Percentiles rank a stretch among this genome's conserved stretches.
phyloP scores from a whole-genome alignment of 352 stramenopile genomes.

The Globisporangium splendens region DNA sequence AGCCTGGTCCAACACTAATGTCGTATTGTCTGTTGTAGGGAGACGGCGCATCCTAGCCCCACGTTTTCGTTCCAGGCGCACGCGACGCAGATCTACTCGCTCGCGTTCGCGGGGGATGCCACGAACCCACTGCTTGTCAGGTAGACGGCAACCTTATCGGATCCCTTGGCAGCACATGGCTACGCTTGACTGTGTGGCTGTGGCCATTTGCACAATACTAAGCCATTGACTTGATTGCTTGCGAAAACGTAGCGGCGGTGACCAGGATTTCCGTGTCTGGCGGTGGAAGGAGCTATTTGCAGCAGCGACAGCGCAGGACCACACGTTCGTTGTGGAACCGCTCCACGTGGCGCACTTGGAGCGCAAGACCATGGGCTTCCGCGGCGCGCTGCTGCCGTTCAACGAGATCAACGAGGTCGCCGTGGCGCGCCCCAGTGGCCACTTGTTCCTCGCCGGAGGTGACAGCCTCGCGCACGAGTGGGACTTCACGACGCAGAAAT shows the following conservation, averaged over 20 bases:
- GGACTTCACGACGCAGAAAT: constrained; percentile 46
- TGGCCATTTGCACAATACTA: too few species aligned
- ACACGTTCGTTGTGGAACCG: constrained; percentile 21
- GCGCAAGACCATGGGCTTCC: constrained; percentile 51
- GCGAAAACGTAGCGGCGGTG: constrained; percentile 60
- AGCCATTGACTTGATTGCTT: neutral
- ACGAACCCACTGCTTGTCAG: constrained; percentile 56
- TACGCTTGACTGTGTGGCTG: neutral
- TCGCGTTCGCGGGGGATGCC: constrained; percentile 59
- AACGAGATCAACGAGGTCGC: constrained; percentile 70
- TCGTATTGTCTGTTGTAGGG: constrained; percentile 13
- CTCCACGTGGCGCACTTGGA: constrained; percentile 50
- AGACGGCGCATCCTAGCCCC: constrained; percentile 36
- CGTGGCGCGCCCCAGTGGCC: constrained; percentile 17
- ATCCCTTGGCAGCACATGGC: constrained; percentile 2
- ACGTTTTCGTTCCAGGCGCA: constrained; percentile 66
- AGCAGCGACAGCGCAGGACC: constrained; percentile 38
- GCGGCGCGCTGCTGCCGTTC: constrained; percentile 51
- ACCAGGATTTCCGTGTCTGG: constrained; percentile 78
- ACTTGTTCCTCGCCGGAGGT: constrained; percentile 60
- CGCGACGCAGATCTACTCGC: constrained; percentile 68
- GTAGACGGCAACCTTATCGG: constrained; percentile 15
- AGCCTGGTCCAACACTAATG: neutral
- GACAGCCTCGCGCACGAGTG: constrained; percentile 63
- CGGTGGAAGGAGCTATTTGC: constrained; percentile 58